A percentile compares a stretch with the other conserved stretches of the same genome.
Conservation (phyloP, 345 rosid species). For the Salix exigua region DNA sequence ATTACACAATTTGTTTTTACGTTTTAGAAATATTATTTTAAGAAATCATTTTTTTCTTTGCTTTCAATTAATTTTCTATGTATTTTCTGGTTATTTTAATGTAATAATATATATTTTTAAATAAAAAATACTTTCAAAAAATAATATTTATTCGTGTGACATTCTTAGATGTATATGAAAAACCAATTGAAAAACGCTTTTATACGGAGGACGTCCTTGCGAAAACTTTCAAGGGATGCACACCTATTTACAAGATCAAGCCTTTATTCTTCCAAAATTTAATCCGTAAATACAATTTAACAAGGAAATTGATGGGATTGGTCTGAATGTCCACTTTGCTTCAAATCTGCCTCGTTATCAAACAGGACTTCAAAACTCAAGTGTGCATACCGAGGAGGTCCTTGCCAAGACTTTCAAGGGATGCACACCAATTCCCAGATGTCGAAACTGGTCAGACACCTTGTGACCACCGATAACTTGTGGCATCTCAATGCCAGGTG, state of each 20-base stretch:
- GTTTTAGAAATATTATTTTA: too few relatives aligned
- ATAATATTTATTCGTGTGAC: too few relatives aligned
- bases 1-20: too few relatives aligned
- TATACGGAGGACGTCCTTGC: too few relatives aligned
- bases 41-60: too few relatives aligned
- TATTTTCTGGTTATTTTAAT: too few relatives aligned
- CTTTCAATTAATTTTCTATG: too few relatives aligned
- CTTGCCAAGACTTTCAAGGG: not conserved
- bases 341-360: slow-evolving; percentile 1
- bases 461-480: not conserved
- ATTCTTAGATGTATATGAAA: too few relatives aligned
- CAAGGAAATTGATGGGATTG: slow-evolving; percentile 15
- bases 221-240: too few relatives aligned
- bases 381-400: not conserved
- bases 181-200: too few relatives aligned
- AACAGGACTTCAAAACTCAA: not conserved
- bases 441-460: not conserved
- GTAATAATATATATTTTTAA: too few relatives aligned
- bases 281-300: slow-evolving; percentile 13
- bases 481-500: not conserved
- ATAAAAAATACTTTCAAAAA: too few relatives aligned
- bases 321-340: not conserved
- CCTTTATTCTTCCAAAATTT: not conserved
- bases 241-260: slow-evolving; percentile 19
- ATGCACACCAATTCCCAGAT: not conserved